phyloP scores from a whole-genome alignment of 768 basidiomycete species.

The Naganishia vaughanmartiniae region DNA sequence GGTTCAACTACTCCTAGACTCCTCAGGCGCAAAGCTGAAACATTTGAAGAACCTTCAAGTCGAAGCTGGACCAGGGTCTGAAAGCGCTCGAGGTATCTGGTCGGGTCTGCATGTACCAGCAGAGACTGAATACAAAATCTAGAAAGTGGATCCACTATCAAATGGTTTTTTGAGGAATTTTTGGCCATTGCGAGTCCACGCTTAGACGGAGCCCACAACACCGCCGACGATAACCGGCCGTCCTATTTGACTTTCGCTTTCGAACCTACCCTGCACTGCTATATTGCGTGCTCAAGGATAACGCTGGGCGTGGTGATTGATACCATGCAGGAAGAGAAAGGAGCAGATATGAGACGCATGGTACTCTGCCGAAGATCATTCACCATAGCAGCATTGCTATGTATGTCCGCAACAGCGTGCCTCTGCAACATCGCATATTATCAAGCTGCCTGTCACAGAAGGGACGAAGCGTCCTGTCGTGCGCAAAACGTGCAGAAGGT shows the following conservation, averaged over 20 bases:
- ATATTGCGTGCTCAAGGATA: too few relatives aligned
- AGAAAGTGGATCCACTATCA: not conserved
- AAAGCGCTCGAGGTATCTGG: slow-evolving; percentile 49
- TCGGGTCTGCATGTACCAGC: slow-evolving; percentile 30
- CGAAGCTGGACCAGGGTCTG: slow-evolving; percentile 47
- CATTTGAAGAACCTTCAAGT: slow-evolving; percentile 45
- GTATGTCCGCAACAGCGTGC: too few relatives aligned
- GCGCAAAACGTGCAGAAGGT: too few relatives aligned
- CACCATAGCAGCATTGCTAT: too few relatives aligned
- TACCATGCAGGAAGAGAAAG: too few relatives aligned
- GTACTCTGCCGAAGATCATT: too few relatives aligned
- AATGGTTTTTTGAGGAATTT: not conserved
- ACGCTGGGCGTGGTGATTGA: too few relatives aligned
- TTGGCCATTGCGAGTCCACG: not conserved
- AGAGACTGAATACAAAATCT: slow-evolving; percentile 17
- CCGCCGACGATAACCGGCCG: not conserved
- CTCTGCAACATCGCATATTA: too few relatives aligned
- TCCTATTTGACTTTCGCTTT: not conserved
- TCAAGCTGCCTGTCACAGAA: too few relatives aligned
- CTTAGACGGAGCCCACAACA: not conserved
- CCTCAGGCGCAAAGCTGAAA: slow-evolving; percentile 49
- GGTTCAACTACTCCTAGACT: slow-evolving; percentile 45
- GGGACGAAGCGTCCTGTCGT: too few relatives aligned
- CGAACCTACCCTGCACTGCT: too few relatives aligned
- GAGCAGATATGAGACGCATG: too few relatives aligned